phyloP scores from a whole-genome alignment of 2,329 filamentous ascomycete genomes.

The Fusarium heterosporum region DNA sequence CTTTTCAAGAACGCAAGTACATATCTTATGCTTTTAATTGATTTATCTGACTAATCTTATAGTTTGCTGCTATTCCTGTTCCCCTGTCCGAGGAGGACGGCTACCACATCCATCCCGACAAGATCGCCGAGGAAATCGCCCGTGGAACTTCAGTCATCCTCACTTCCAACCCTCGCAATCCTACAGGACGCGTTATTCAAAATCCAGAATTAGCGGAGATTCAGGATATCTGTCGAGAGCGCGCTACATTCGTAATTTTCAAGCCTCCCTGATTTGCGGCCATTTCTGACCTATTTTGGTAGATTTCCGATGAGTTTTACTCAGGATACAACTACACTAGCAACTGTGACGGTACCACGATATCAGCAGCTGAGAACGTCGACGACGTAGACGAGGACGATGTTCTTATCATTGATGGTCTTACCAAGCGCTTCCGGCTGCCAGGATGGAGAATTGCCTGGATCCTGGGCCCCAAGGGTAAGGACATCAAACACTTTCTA shows the following conservation, averaged over 20 bases:
- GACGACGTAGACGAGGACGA: constrained; percentile 90
- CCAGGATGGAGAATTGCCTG: constrained; percentile 97
- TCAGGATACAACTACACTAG: constrained; percentile 95
- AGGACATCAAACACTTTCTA: constrained; percentile 23
- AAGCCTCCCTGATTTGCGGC: too few relatives aligned
- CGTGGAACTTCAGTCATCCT: constrained; percentile 89
- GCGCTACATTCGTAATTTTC: constrained; percentile 88
- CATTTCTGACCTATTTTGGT: too few relatives aligned
- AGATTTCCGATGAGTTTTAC: constrained; percentile 99
- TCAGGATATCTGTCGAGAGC: constrained; percentile 90
- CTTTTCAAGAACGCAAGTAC: constrained; percentile 81
- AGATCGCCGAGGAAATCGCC: constrained; percentile 91
- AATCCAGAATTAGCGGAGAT: constrained; percentile 90
- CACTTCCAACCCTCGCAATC: constrained; percentile 95
- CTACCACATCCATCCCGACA: constrained; percentile 93
- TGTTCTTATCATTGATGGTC: constrained; percentile 92
- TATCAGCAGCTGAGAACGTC: constrained; percentile 90
- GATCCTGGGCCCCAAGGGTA: constrained; percentile 88
- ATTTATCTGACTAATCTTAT: constrained; percentile 16
- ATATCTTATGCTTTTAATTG: not conserved
- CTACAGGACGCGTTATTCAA: constrained; percentile 86
- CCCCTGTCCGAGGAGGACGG: constrained; percentile 86
- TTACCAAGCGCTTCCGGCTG: constrained; percentile 96
- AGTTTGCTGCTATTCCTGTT: constrained; percentile 89
- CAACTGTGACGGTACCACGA: constrained; percentile 88